Conservation (phyloP, 2,329 filamentous ascomycete species). For the Venturia pyrina region DNA sequence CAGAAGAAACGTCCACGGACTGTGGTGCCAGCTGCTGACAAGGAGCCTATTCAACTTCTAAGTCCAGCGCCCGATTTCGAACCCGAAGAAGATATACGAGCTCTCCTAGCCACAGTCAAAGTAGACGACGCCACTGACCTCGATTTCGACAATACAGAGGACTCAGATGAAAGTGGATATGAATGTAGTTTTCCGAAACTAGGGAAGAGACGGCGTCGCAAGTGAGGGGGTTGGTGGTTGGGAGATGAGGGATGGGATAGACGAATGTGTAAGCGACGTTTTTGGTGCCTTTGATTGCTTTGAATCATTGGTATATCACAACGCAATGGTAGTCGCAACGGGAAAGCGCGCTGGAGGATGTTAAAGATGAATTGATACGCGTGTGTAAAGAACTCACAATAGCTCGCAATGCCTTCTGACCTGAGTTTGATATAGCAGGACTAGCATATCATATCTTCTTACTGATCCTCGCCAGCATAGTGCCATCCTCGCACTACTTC, state of each 20-base stretch:
- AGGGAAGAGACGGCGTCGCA: background rate
- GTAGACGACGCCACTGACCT: background rate
- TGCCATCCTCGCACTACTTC: too few species aligned
- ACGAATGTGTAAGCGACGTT: background rate
- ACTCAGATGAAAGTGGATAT: background rate
- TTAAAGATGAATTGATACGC: background rate
- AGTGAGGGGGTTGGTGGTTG: background rate
- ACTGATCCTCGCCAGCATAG: too few species aligned
- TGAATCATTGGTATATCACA: background rate
- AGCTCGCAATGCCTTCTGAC: background rate
- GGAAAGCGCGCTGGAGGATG: background rate
- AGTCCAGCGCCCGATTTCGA: background rate
- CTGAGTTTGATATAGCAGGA: background rate
- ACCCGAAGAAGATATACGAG: background rate
- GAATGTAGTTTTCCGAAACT: background rate
- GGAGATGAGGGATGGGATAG: background rate
- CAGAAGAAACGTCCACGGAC: background rate
- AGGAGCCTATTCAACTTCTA: background rate
- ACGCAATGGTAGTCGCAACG: background rate
- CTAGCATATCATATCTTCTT: background rate
- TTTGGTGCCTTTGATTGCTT: background rate
- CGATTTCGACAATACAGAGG: background rate
- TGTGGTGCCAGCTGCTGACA: background rate
- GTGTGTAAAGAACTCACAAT: background rate
- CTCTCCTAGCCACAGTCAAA: background rate